Base-by-base conservation (phyloP, 805 yeast species). In the Zygoascus ofunaensis region DNA sequence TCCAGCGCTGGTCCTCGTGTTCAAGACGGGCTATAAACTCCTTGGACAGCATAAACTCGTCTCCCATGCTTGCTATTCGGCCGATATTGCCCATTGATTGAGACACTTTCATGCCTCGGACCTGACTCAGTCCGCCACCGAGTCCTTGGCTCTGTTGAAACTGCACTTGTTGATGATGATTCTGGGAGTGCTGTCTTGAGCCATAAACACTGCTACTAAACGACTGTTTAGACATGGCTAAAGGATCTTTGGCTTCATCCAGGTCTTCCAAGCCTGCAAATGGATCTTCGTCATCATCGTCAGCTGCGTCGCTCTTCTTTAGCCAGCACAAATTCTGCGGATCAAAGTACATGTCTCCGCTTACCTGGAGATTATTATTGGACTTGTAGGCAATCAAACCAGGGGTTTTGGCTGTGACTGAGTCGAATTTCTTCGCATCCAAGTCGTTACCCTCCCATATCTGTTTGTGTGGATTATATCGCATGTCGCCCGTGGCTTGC, bases 381-480 rank as follows among this genome's bases (percentile, higher is more conserved):
- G 67, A 52, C 12, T 56, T 62, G 37, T 60, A 53, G 2, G 68
- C 63, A 34, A 62, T 58, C 15, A 64, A 57, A 10, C 62, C 67
- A 4, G 66, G 62, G 20, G 54, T 49, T 40, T 50, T 49, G 46
- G 47, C 47, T 3, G 55, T 48, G 32, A 57, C 39, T 2, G 49
- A 38, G 34, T 79, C 81, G 56, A 80, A 80, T 34, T 70, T 65
- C 28, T 67, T 52, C 39, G 77, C 58, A 19, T 77, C 83, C 24
- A 68, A 70, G 34, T 80, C 82, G 53, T 80, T 79, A 3, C 85
- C 85, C 52, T 75, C 80, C 87, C 86, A 80, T 37, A 65, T 63
- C 51, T 66, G 66, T 39, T 69, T 64, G 14, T 60, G 59, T 1
- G 79, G 71, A 50, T 80, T 78, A 54, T 68, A 80, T 39, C 64